These are phyloP conservation scores for Pyrus communis DNA, from an alignment of 306 rosid species.

Conservation along the genomic window DNA sequence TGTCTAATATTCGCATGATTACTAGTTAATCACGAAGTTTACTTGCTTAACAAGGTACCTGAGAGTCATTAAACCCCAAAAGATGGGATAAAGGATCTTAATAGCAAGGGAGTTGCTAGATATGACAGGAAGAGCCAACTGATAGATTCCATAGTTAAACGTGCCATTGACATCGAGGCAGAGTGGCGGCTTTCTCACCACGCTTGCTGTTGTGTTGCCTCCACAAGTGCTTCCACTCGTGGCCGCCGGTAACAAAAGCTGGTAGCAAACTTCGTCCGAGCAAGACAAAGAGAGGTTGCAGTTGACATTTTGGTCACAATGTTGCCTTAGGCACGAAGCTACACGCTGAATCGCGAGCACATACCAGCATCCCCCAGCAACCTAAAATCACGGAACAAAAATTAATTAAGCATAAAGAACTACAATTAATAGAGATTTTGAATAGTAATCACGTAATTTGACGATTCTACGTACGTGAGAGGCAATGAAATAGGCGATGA, in stretches of 20 bases:
- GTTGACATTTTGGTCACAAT: slow-evolving; percentile 46
- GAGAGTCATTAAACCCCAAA: slow-evolving; percentile 98
- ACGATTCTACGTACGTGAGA: slow-evolving; percentile 64
- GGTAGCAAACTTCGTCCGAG: slow-evolving; percentile 71
- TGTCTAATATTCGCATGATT: not conserved
- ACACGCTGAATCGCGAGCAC: slow-evolving; percentile 96
- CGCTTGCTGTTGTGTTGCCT: slow-evolving; percentile 34
- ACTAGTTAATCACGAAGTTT: not conserved
- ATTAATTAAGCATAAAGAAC: not conserved
- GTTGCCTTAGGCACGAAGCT: slow-evolving; percentile 73
- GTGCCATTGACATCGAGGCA: slow-evolving; percentile 79
- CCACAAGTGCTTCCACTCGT: slow-evolving; percentile 42
- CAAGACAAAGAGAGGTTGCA: slow-evolving; percentile 76
- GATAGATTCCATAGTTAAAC: slow-evolving; percentile 79
- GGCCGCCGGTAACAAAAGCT: slow-evolving; percentile 27
- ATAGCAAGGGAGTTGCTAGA: slow-evolving; percentile 83
- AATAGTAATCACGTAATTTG: not conserved
- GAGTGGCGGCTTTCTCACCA: slow-evolving; percentile 53
- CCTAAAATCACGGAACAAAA: slow-evolving; percentile 28
- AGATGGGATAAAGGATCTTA: slow-evolving; percentile 93
- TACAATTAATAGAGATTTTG: not conserved
- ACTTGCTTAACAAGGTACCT: slow-evolving; percentile 39
- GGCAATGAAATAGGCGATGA: slow-evolving; percentile 95
- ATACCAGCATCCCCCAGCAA: slow-evolving; percentile 99
- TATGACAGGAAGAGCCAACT: slow-evolving; percentile 97